A percentile compares a stretch with the other conserved stretches of the same genome.
Evolutionary conservation across 495 filamentous ascomycete species (phyloP).

Genomic region (Bacidia rubella): DNA sequence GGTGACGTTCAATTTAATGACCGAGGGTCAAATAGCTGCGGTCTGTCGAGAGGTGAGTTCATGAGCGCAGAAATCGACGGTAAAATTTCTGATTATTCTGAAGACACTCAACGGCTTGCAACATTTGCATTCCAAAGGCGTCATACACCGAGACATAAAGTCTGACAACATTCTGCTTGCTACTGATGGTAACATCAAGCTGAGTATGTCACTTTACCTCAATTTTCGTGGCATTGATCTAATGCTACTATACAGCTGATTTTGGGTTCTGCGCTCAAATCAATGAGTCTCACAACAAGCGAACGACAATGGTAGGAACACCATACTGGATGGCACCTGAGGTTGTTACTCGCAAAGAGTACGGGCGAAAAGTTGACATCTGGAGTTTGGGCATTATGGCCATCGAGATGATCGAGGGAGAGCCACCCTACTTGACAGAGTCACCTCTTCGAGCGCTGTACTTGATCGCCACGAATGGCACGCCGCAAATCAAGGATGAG

Average conservation of each 20-base stretch:
- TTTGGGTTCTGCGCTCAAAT: conserved; percentile 99
- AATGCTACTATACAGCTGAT: conserved; percentile 51
- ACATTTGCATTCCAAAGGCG: conserved; percentile 91
- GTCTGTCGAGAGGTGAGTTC: conserved; percentile 72
- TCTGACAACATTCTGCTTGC: conserved; percentile 94
- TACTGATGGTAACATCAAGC: conserved; percentile 92
- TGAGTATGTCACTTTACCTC: conserved; percentile 51
- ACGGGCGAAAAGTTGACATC: conserved; percentile 96
- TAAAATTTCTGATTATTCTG: conserved; percentile 2
- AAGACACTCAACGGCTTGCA: conserved; percentile 81
- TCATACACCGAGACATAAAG: conserved; percentile 98
- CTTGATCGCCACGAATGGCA: conserved; percentile 94
- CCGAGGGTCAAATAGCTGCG: conserved; percentile 87
- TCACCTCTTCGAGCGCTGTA: conserved; percentile 86
- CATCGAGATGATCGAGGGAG: conserved; percentile 99
- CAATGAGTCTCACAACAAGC: conserved; percentile 91
- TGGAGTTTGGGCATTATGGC: conserved; percentile 99
- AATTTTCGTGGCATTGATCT: conserved; percentile 18
- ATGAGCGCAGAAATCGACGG: background rate
- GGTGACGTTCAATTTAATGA: conserved; percentile 98
- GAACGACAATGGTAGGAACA: conserved; percentile 97
- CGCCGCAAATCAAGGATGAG: conserved; percentile 88
- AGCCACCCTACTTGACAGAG: conserved; percentile 93
- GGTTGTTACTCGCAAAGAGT: conserved; percentile 93
- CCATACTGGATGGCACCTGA: conserved; percentile 99